These are phyloP conservation scores for Argentina anserina DNA, from an alignment of 306 rosid species.

Conservation along the genomic window DNA sequence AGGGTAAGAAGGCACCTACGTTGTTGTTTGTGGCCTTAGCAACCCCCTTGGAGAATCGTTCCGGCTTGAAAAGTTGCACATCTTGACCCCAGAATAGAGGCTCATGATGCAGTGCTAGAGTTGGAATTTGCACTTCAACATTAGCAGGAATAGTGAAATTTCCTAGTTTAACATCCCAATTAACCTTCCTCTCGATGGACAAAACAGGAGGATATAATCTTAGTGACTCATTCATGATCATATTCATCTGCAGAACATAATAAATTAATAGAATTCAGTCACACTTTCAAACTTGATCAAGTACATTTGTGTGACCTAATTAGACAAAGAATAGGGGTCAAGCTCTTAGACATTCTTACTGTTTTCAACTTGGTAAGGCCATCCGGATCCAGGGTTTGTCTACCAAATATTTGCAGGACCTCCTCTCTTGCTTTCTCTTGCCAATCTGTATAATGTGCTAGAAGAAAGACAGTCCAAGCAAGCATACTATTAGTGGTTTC, in stretches of 20 bases:
- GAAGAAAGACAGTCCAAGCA: conserved; percentile 28
- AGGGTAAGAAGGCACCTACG: conserved; percentile 18
- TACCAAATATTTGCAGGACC: conserved; percentile 23
- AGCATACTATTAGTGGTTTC: conserved; percentile 24
- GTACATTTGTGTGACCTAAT: background rate
- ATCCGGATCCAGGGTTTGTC: conserved; percentile 9
- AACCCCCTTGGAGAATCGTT: conserved; percentile 26
- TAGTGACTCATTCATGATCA: conserved; percentile 25
- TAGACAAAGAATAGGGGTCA: background rate
- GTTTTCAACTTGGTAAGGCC: conserved; percentile 18
- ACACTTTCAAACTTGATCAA: background rate
- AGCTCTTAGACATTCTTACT: conserved; percentile 4
- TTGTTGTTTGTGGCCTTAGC: conserved; percentile 20
- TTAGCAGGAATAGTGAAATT: conserved; percentile 17
- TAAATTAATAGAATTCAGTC: background rate
- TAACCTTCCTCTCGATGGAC: background rate
- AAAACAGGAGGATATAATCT: conserved; percentile 24
- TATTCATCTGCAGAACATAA: conserved; percentile 15
- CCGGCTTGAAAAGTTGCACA: conserved; percentile 27
- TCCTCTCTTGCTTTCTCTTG: conserved; percentile 30
- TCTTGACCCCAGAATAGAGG: conserved; percentile 29
- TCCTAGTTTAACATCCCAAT: conserved; percentile 21
- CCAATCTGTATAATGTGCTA: conserved; percentile 26
- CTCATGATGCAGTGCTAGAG: conserved; percentile 21
- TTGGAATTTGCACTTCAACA: background rate